phyloP scores from a whole-genome alignment of 2,329 filamentous ascomycete genomes.

The Penicillium sp. region DNA sequence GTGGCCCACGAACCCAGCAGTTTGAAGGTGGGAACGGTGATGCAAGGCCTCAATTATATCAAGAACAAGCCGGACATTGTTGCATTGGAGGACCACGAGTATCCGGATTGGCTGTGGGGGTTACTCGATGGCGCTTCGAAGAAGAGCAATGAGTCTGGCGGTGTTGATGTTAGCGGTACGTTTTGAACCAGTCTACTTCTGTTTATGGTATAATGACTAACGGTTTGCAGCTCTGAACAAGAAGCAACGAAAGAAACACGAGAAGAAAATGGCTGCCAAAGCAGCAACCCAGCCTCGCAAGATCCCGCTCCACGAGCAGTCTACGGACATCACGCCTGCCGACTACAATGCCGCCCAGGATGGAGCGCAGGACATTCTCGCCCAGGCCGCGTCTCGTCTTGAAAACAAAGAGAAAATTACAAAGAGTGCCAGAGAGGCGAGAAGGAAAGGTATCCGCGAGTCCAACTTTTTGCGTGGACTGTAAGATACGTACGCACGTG shows the following conservation, averaged over 20 bases:
- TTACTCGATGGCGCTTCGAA: constrained; percentile 37
- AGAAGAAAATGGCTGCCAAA: constrained; percentile 44
- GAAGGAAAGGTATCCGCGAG: constrained; percentile 45
- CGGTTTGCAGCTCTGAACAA: constrained; percentile 39
- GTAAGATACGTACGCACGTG: constrained; percentile 23
- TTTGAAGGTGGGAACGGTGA: constrained; percentile 35
- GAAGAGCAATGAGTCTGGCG: constrained; percentile 29
- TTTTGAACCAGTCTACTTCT: constrained; percentile 5
- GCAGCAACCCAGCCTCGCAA: constrained; percentile 34
- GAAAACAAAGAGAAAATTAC: constrained; percentile 39
- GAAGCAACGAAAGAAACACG: constrained; percentile 44
- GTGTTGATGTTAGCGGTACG: constrained; percentile 40
- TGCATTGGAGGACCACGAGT: constrained; percentile 45
- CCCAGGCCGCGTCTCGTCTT: constrained; percentile 33
- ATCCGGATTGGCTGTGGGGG: constrained; percentile 47
- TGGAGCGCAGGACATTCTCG: constrained; percentile 22
- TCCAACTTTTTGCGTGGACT: constrained; percentile 47
- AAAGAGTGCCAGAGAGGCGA: constrained; percentile 41
- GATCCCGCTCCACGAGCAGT: constrained; percentile 45
- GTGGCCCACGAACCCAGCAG: constrained; percentile 33
- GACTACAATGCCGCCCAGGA: constrained; percentile 26
- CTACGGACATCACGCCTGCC: constrained; percentile 42
- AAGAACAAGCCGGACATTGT: constrained; percentile 45
- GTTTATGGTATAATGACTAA: constrained; percentile 16
- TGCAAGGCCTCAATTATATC: constrained; percentile 44